Evolutionary conservation across 148 eudicot species (phyloP).

Genomic region (Cornus florida): DNA sequence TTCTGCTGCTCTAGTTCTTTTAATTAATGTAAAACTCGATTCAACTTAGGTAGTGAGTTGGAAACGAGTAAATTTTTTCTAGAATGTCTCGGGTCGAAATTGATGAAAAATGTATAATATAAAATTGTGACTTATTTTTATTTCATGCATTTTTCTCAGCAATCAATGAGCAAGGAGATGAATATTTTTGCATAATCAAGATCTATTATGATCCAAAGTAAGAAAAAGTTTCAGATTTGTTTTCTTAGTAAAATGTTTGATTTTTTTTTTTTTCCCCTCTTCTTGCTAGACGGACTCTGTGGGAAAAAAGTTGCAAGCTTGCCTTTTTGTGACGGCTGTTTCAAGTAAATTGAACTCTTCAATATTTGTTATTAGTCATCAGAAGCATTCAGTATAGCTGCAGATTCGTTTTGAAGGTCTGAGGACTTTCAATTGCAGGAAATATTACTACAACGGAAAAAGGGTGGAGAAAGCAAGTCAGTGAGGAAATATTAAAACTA

Average conservation of each 20-base stretch:
- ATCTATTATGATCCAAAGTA: not conserved
- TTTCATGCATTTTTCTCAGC: not conserved
- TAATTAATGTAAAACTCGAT: not conserved
- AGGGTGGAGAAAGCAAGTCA: conserved; percentile 3
- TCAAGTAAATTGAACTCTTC: not conserved
- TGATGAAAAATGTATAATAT: not conserved
- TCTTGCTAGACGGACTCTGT: not conserved
- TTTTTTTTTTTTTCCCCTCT: too few species aligned
- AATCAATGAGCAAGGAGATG: not conserved
- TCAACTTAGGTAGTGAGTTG: not conserved
- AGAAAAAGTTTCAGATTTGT: too few species aligned
- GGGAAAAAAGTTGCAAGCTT: not conserved
- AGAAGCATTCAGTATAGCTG: not conserved
- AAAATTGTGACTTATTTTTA: not conserved
- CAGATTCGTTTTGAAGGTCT: not conserved
- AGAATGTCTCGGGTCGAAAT: too few species aligned
- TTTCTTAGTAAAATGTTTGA: too few species aligned
- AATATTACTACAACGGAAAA: not conserved
- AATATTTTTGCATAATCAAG: not conserved
- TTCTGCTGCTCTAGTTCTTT: not conserved
- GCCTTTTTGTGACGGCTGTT: not conserved
- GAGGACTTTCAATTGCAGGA: not conserved
- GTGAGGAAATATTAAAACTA: not conserved
- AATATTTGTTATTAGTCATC: too few species aligned
- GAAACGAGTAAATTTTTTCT: not conserved